phyloP scores from a whole-genome alignment of 2,329 filamentous ascomycete species.

The Monosporascus sp. region DNA sequence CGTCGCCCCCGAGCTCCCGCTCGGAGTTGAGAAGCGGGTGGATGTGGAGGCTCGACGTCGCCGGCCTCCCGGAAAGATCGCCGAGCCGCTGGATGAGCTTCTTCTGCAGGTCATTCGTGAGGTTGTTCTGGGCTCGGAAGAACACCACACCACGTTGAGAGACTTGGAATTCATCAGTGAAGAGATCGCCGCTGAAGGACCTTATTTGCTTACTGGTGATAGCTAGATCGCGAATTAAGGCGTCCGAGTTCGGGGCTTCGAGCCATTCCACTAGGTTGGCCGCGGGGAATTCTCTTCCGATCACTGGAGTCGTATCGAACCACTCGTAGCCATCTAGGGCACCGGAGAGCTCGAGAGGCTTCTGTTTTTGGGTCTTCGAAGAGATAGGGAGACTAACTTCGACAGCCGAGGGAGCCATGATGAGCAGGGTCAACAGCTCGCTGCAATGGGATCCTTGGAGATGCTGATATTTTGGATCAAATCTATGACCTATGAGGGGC shows the following conservation, averaged over 20 bases:
- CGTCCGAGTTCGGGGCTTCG: constrained; percentile 27
- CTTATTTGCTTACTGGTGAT: constrained; percentile 9
- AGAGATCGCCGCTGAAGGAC: background rate
- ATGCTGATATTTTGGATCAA: no score
- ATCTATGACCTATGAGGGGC: no score
- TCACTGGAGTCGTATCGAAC: constrained; percentile 28
- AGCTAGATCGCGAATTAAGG: constrained; percentile 23
- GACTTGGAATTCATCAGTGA: constrained; percentile 23
- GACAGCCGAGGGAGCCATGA: background rate
- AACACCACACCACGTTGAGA: constrained; percentile 46
- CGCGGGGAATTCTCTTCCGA: constrained; percentile 28
- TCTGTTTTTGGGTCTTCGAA: background rate
- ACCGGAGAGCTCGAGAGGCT: constrained; percentile 35
- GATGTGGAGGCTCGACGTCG: constrained; percentile 46
- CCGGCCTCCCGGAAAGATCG: constrained; percentile 38
- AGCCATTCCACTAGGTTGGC: constrained; percentile 19
- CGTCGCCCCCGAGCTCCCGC: constrained; percentile 42
- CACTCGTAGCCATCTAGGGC: constrained; percentile 34
- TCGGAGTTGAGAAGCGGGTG: constrained; percentile 38
- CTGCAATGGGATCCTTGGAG: background rate
- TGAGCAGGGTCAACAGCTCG: background rate
- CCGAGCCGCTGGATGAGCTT: constrained; percentile 40
- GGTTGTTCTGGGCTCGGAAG: constrained; percentile 43
- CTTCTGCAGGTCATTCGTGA: constrained; percentile 35
- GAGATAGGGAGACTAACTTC: background rate